Conservation (phyloP, 169 alveolate genomes). For the Eimeria praecox region DNA sequence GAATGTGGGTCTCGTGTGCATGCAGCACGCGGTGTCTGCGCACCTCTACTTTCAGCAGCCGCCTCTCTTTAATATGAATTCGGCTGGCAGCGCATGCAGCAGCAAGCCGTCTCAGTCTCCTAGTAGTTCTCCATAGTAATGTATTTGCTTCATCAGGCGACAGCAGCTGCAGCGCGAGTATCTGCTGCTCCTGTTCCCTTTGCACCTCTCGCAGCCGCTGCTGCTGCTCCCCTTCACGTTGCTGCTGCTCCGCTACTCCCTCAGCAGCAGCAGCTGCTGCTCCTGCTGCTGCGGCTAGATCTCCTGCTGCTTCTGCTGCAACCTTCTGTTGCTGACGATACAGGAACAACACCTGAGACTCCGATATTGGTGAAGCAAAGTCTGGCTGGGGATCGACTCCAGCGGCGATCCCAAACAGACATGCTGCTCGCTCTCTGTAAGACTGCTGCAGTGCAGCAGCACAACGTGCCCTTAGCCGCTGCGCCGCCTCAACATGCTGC, state of each 20-base stretch:
- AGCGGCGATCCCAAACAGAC: constrained; percentile 78
- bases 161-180: constrained; percentile 68
- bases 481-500: constrained; percentile 63
- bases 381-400: constrained; percentile 74
- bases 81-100: constrained; percentile 74
- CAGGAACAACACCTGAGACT: constrained; percentile 59
- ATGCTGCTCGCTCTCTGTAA: constrained; percentile 76
- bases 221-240: constrained; percentile 19
- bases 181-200: constrained; percentile 43
- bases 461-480: constrained; percentile 66
- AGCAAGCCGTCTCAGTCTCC: constrained; percentile 59
- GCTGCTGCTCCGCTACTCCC: constrained; percentile 39
- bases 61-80: constrained; percentile 61
- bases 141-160: constrained; percentile 64
- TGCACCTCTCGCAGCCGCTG: constrained; percentile 39
- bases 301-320: constrained; percentile 60
- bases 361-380: constrained; percentile 47
- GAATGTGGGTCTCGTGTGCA: not conserved
- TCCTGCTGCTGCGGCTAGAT: not conserved
- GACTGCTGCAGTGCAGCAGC: constrained; percentile 79
- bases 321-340: constrained; percentile 56
- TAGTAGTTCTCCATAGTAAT: constrained; percentile 60
- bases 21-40: not conserved
- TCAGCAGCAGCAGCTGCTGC: not conserved
- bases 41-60: constrained; percentile 65